phyloP scores from a whole-genome alignment of 306 rosid genomes.

The Prunus davidiana region DNA sequence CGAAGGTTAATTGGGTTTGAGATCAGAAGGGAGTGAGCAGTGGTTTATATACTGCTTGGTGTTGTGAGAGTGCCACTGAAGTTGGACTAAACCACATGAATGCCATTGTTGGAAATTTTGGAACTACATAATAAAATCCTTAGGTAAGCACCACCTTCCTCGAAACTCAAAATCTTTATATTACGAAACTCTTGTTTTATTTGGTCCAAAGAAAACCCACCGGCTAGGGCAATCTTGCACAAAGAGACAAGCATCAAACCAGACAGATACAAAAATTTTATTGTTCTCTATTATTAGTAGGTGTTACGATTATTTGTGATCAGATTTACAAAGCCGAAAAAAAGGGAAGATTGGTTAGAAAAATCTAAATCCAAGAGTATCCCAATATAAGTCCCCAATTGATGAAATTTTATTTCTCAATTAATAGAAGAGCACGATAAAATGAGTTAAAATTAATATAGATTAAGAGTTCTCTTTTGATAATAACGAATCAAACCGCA shows the following conservation, averaged over 20 bases:
- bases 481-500: too few species aligned
- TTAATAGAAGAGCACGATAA: too few species aligned
- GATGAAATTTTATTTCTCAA: too few species aligned
- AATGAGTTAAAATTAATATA: too few species aligned
- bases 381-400: too few species aligned
- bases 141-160: neutral
- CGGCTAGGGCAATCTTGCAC: neutral
- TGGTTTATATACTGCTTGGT: constrained; percentile 40
- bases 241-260: neutral
- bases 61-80: constrained; percentile 29
- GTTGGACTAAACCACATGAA: constrained; percentile 28
- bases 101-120: constrained; percentile 38
- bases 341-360: neutral
- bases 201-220: neutral
- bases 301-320: neutral
- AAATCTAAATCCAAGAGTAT: too few species aligned
- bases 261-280: neutral
- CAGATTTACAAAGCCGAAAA: neutral
- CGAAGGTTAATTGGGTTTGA: constrained; percentile 5
- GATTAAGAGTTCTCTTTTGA: accelerated
- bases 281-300: neutral
- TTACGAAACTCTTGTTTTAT: neutral
- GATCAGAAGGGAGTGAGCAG: constrained; percentile 15
- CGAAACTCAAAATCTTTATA: neutral
- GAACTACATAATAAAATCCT: neutral